phyloP scores from a whole-genome alignment of 495 filamentous ascomycete species.

The Neurospora sp. region DNA sequence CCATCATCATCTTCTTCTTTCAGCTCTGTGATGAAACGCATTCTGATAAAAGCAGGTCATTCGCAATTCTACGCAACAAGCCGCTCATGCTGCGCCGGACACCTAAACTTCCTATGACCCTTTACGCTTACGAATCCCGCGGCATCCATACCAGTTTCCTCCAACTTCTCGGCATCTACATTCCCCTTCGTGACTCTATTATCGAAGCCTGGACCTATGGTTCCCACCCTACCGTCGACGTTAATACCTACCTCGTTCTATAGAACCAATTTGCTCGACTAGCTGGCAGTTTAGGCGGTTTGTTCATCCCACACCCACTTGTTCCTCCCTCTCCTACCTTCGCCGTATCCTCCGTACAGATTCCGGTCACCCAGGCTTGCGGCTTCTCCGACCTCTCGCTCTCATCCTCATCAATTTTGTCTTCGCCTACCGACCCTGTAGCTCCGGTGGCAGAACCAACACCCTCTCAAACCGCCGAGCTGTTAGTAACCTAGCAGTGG shows the following conservation, averaged over 20 bases:
- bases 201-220: slow-evolving; percentile 27
- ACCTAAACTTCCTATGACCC: slow-evolving; percentile 31
- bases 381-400: background rate
- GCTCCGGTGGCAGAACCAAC: background rate
- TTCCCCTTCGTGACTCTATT: slow-evolving; percentile 24
- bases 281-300: slow-evolving; percentile 12
- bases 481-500: slow-evolving; percentile 54
- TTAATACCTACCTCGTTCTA: slow-evolving; percentile 34
- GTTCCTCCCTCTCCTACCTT: slow-evolving; percentile 30
- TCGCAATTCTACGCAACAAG: slow-evolving; percentile 39
- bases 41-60: slow-evolving; percentile 7
- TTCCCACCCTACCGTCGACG: slow-evolving; percentile 18
- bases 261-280: slow-evolving; percentile 30
- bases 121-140: slow-evolving; percentile 36
- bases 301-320: slow-evolving; percentile 28
- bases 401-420: background rate
- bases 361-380: background rate
- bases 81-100: slow-evolving; percentile 43
- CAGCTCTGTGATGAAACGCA: background rate
- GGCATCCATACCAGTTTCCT: slow-evolving; percentile 44
- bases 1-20: background rate
- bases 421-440: background rate
- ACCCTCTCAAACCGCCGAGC: slow-evolving; percentile 42
- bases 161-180: slow-evolving; percentile 41
- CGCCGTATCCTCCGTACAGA: slow-evolving; percentile 8